Conservation (phyloP, 345 rosid genomes). For the Bruguiera sexangula region DNA sequence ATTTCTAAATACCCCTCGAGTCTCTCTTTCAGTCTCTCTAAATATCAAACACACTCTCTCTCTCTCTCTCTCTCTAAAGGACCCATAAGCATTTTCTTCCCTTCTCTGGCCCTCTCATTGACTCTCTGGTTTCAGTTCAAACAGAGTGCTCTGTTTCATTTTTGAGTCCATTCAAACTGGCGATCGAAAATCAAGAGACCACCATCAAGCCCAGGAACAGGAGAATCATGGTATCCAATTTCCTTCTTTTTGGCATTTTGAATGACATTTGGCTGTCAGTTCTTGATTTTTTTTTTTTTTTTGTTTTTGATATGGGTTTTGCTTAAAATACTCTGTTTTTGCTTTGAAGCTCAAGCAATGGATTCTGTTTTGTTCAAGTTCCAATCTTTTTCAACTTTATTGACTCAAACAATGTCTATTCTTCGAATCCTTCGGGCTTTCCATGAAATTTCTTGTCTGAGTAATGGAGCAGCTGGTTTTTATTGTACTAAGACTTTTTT, state of each 20-base stretch:
- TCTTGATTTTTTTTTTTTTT: background rate
- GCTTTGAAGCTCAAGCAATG: background rate
- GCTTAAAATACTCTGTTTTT: slow-evolving; percentile 11
- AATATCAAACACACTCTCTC: background rate
- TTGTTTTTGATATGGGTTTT: slow-evolving; percentile 15
- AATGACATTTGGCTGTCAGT: background rate
- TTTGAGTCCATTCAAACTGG: slow-evolving; percentile 20
- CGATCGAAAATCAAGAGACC: slow-evolving; percentile 49
- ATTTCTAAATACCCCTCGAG: slow-evolving; percentile 4
- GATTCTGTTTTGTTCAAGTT: background rate
- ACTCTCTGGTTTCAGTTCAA: slow-evolving; percentile 4
- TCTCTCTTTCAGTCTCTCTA: slow-evolving; percentile 21
- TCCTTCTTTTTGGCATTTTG: background rate
- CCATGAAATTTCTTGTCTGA: background rate
- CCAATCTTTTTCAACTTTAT: background rate
- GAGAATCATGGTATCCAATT: slow-evolving; percentile 49
- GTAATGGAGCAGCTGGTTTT: background rate
- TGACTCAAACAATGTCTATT: slow-evolving; percentile 27
- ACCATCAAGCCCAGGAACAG: slow-evolving; percentile 47
- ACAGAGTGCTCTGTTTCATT: slow-evolving; percentile 15
- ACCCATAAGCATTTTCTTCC: background rate
- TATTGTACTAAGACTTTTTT: background rate
- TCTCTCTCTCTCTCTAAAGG: background rate
- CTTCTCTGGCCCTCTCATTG: background rate
- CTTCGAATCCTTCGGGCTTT: slow-evolving; percentile 2